Percentiles rank a stretch among this genome's conserved stretches.
Conservation (phyloP, 108 stramenopile genomes). For the Nannochloropsis oceanica region DNA sequence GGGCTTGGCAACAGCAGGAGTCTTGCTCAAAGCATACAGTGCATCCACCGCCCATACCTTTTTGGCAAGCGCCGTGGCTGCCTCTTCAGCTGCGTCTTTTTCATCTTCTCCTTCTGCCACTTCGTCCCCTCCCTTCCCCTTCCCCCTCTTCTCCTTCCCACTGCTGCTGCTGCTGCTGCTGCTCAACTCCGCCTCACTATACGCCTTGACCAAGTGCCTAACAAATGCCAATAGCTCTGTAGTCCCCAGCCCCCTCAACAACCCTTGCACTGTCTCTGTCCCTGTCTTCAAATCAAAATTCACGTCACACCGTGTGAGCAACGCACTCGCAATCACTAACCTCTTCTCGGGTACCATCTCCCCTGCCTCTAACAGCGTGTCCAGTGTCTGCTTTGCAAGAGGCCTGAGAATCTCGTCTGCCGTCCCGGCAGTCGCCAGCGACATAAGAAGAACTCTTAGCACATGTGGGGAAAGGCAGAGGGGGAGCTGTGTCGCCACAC, state of each 20-base stretch:
- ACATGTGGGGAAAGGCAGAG: background rate
- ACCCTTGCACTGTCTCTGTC: background rate
- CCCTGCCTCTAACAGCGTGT: background rate
- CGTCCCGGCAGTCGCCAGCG: background rate
- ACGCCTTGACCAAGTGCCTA: background rate
- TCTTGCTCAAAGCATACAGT: background rate
- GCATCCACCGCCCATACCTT: background rate
- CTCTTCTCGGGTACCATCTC: background rate
- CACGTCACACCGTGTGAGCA: background rate
- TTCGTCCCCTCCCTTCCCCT: background rate
- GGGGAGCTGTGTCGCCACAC: background rate
- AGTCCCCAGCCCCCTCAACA: background rate
- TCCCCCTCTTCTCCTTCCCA: background rate
- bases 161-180: background rate
- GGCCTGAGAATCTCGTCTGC: background rate
- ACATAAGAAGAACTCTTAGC: background rate
- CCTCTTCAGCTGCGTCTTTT: background rate
- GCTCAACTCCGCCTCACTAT: background rate
- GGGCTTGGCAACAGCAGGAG: background rate
- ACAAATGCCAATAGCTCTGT: background rate
- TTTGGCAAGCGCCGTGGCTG: background rate
- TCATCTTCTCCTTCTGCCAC: background rate
- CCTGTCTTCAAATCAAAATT: background rate
- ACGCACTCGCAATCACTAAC: background rate
- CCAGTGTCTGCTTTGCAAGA: background rate